Evolutionary conservation across 2,329 filamentous ascomycete genomes (phyloP).

Genomic region (Aureobasidium melanogenum): DNA sequence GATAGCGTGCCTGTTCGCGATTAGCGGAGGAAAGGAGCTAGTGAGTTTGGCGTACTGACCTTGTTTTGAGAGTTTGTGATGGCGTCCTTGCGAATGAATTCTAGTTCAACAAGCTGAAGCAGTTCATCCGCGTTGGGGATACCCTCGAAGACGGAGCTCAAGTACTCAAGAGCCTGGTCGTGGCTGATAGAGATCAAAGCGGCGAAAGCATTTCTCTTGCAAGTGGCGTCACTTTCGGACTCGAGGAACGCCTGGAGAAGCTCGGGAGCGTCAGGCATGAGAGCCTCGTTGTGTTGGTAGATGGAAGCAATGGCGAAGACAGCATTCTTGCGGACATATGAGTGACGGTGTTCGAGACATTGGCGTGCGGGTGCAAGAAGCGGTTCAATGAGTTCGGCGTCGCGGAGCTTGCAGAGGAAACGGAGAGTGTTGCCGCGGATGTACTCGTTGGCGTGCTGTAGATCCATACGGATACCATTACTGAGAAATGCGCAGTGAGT

Average conservation of each 20-base stretch:
- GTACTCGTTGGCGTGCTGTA: slow-evolving; percentile 97
- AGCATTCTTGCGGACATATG: slow-evolving; percentile 96
- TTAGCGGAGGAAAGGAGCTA: background rate
- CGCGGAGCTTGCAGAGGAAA: slow-evolving; percentile 92
- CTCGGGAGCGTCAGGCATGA: slow-evolving; percentile 93
- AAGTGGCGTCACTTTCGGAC: slow-evolving; percentile 84
- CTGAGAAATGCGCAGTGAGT: slow-evolving; percentile 38
- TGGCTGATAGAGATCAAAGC: slow-evolving; percentile 86
- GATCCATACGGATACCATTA: slow-evolving; percentile 94
- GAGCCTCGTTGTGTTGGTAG: slow-evolving; percentile 76
- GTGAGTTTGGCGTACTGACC: slow-evolving; percentile 37
- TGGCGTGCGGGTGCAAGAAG: slow-evolving; percentile 83
- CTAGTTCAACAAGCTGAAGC: slow-evolving; percentile 83
- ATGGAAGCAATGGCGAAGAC: slow-evolving; percentile 93
- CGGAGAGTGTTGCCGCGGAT: slow-evolving; percentile 96
- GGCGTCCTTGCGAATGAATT: slow-evolving; percentile 98
- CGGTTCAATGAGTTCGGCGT: slow-evolving; percentile 92
- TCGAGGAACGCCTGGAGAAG: slow-evolving; percentile 84
- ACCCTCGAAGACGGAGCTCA: slow-evolving; percentile 83
- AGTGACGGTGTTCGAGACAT: slow-evolving; percentile 92
- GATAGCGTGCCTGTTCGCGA: slow-evolving; percentile 62
- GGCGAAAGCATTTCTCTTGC: slow-evolving; percentile 96
- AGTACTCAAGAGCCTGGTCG: slow-evolving; percentile 79
- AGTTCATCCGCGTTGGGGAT: slow-evolving; percentile 93
- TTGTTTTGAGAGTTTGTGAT: slow-evolving; percentile 91